Percentiles rank a stretch among this genome's conserved stretches.
Conservation (phyloP, 306 rosid species). For the Trifolium subterraneum region DNA sequence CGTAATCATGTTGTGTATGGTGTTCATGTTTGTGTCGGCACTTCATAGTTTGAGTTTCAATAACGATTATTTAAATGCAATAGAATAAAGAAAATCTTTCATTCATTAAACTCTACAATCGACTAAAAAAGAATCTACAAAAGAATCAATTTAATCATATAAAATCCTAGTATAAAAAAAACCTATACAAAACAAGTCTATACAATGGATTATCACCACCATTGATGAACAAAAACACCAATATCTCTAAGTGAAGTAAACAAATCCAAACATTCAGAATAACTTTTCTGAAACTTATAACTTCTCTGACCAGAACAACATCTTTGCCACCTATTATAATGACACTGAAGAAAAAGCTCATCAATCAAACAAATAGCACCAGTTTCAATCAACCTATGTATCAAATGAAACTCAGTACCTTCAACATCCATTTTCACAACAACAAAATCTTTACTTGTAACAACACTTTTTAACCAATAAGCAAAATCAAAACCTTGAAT, state of each 20-base stretch:
- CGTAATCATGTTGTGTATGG: too few species aligned
- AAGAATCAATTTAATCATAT: slow-evolving; percentile 38
- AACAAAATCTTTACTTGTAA: slow-evolving; percentile 55
- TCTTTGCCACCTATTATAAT: slow-evolving; percentile 64
- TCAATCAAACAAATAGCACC: slow-evolving; percentile 72
- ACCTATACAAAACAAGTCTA: slow-evolving; percentile 32
- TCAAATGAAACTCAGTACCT: slow-evolving; percentile 68
- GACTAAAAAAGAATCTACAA: slow-evolving; percentile 32
- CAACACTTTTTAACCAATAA: slow-evolving; percentile 53
- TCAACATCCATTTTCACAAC: slow-evolving; percentile 76
- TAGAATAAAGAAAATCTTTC: slow-evolving; percentile 5
- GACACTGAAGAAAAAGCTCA: slow-evolving; percentile 72
- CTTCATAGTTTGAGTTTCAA: too few species aligned
- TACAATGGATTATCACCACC: slow-evolving; percentile 50
- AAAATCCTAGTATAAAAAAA: slow-evolving; percentile 37
- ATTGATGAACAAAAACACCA: slow-evolving; percentile 79
- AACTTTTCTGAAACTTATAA: slow-evolving; percentile 53
- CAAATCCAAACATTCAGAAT: slow-evolving; percentile 58
- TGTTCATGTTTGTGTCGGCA: too few species aligned
- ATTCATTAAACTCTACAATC: slow-evolving; percentile 20
- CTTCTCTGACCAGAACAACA: slow-evolving; percentile 68
- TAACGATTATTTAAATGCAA: not conserved
- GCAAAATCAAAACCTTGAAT: slow-evolving; percentile 66
- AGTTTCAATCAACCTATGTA: slow-evolving; percentile 63
- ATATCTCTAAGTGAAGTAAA: slow-evolving; percentile 53